phyloP scores from a whole-genome alignment of 768 basidiomycete genomes.

The Mycena indigotica region DNA sequence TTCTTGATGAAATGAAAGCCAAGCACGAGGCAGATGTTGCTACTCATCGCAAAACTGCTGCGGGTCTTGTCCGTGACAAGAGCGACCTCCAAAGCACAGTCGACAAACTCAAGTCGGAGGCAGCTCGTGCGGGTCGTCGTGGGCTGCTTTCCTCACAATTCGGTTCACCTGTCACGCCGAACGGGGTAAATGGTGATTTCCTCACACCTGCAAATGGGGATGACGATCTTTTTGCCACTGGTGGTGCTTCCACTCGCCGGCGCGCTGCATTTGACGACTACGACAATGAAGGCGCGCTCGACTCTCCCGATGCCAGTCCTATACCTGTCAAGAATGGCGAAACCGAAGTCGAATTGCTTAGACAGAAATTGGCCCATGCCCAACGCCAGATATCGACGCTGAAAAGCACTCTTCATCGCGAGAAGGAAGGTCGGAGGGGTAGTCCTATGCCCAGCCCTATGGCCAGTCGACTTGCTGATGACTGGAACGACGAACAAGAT shows the following conservation, averaged over 20 bases:
- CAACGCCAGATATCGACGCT: slow-evolving; percentile 84
- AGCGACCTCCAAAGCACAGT: slow-evolving; percentile 83
- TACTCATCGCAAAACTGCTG: slow-evolving; percentile 83
- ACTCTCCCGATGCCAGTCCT: slow-evolving; percentile 67
- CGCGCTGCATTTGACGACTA: slow-evolving; percentile 53
- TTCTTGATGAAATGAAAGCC: slow-evolving; percentile 73
- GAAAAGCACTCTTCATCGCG: slow-evolving; percentile 75
- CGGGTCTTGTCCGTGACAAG: slow-evolving; percentile 89
- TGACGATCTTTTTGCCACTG: slow-evolving; percentile 69
- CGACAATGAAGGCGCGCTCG: slow-evolving; percentile 47
- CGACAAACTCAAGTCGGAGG: slow-evolving; percentile 74
- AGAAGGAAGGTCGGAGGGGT: slow-evolving; percentile 76
- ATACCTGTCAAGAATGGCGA: slow-evolving; percentile 25
- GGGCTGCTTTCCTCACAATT: slow-evolving; percentile 51
- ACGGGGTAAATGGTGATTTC: slow-evolving; percentile 48
- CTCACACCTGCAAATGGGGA: slow-evolving; percentile 63
- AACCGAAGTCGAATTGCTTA: slow-evolving; percentile 75
- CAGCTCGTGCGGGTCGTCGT: slow-evolving; percentile 61
- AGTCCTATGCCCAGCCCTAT: slow-evolving; percentile 46
- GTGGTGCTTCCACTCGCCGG: slow-evolving; percentile 64
- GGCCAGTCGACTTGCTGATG: slow-evolving; percentile 37
- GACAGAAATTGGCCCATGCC: slow-evolving; percentile 81
- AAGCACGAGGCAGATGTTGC: slow-evolving; percentile 97
- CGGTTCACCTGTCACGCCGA: slow-evolving; percentile 76
- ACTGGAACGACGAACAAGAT: slow-evolving; percentile 44